Percentiles rank a stretch among this genome's conserved stretches.
Conservation (phyloP, 2,329 filamentous ascomycete species). For the Fusarium sp. region DNA sequence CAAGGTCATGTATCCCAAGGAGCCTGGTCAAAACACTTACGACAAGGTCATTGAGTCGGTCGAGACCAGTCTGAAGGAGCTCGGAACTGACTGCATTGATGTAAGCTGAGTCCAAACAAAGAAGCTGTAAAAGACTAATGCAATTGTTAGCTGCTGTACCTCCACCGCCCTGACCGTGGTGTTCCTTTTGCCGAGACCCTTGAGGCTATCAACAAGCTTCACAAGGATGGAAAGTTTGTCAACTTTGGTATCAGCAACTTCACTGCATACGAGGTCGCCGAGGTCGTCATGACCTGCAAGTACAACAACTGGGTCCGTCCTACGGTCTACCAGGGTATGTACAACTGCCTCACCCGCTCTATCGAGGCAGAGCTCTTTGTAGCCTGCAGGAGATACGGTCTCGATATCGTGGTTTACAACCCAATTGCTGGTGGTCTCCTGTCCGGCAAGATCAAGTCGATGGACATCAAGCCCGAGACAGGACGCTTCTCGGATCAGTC, state of each 20-base stretch:
- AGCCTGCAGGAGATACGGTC: slow-evolving; percentile 77
- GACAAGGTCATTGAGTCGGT: slow-evolving; percentile 73
- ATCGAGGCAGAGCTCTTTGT: slow-evolving; percentile 81
- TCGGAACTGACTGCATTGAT: slow-evolving; percentile 79
- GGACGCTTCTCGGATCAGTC: slow-evolving; percentile 76
- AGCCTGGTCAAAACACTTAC: slow-evolving; percentile 69
- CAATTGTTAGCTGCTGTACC: slow-evolving; percentile 50
- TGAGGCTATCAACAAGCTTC: slow-evolving; percentile 79
- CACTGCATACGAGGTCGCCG: slow-evolving; percentile 87
- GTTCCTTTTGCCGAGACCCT: slow-evolving; percentile 84
- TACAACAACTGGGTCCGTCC: slow-evolving; percentile 84
- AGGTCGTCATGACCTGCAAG: slow-evolving; percentile 82
- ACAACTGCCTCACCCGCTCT: slow-evolving; percentile 80
- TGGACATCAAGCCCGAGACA: slow-evolving; percentile 69
- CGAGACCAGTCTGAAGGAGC: slow-evolving; percentile 74
- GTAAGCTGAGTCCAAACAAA: slow-evolving; percentile 51
- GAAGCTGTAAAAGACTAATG: slow-evolving; percentile 14
- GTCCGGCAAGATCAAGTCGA: slow-evolving; percentile 79
- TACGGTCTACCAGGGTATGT: slow-evolving; percentile 89
- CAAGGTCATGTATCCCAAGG: slow-evolving; percentile 74
- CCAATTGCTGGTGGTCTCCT: slow-evolving; percentile 84
- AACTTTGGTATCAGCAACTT: slow-evolving; percentile 85
- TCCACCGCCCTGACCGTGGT: slow-evolving; percentile 63
- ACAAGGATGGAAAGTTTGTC: slow-evolving; percentile 88
- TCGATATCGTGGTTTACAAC: slow-evolving; percentile 85